Evolutionary conservation across 345 rosid genomes (phyloP).

Genomic region (Stellera chamaejasme): DNA sequence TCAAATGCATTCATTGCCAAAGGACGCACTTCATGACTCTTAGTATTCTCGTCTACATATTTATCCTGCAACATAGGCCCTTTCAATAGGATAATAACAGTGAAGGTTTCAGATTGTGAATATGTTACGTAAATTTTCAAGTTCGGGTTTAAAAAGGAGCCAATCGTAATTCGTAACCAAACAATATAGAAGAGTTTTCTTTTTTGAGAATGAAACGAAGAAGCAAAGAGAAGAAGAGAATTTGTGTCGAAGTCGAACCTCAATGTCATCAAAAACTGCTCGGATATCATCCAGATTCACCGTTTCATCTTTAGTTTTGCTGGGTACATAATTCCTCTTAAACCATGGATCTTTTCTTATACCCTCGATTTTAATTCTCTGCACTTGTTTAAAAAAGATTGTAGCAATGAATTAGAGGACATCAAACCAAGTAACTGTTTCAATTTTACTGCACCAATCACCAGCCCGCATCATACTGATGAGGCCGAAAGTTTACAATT

Average conservation of each 20-base stretch:
- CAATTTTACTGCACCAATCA: conserved; percentile 5
- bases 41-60: conserved; percentile 51
- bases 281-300: conserved; percentile 70
- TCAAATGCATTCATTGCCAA: conserved; percentile 92
- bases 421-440: conserved; percentile 1
- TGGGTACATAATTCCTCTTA: conserved; percentile 45
- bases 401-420: conserved; percentile 6
- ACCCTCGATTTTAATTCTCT: conserved; percentile 64
- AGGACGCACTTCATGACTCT: conserved; percentile 45
- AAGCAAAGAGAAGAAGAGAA: conserved; percentile 11
- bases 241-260: conserved; percentile 37
- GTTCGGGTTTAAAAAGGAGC: conserved; percentile 2
- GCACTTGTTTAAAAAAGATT: conserved; percentile 28
- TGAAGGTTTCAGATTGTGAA: neutral
- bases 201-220: neutral
- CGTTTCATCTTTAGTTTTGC: conserved; percentile 38
- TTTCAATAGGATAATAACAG: conserved; percentile 12
- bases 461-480: conserved; percentile 5
- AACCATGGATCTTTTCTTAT: conserved; percentile 72
- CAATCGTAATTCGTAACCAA: neutral
- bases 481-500: neutral
- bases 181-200: conserved; percentile 3
- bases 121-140: neutral
- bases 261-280: conserved; percentile 80
- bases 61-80: conserved; percentile 43